These are phyloP conservation scores for Irineochytrium annulatum DNA, from an alignment of 192 early-diverging fungal genomes.

Conservation along the genomic window DNA sequence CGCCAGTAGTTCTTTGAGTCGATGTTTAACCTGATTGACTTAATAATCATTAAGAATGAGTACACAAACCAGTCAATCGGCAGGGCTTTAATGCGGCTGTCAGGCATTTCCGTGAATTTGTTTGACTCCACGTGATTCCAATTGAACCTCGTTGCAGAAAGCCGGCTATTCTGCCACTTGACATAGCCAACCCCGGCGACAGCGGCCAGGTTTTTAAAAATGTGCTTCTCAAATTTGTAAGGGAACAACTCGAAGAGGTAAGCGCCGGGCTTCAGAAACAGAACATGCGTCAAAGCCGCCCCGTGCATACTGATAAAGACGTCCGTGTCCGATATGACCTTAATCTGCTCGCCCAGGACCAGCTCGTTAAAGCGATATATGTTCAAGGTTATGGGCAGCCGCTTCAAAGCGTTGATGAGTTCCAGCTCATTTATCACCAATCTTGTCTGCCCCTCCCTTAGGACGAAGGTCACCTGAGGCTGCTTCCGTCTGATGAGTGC, in stretches of 20 bases:
- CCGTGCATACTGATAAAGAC: conserved; percentile 36
- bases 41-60: background rate
- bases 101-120: conserved; percentile 15
- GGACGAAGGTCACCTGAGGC: conserved; percentile 19
- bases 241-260: conserved; percentile 35
- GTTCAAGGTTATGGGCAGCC: conserved; percentile 13
- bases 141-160: conserved; percentile 15
- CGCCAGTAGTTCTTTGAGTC: conserved; percentile 40
- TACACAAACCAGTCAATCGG: conserved; percentile 29
- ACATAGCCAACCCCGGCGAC: conserved; percentile 24
- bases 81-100: conserved; percentile 12
- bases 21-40: conserved; percentile 25
- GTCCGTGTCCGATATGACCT: conserved; percentile 19
- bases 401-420: conserved; percentile 11
- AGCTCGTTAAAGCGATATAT: conserved; percentile 21
- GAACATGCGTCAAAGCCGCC: conserved; percentile 29
- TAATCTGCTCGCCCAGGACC: conserved; percentile 19
- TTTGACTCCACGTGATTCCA: conserved; percentile 13
- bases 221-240: conserved; percentile 27
- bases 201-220: conserved; percentile 26
- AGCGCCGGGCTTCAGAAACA: conserved; percentile 23
- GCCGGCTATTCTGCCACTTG: conserved; percentile 24
- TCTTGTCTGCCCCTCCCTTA: conserved; percentile 20
- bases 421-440: conserved; percentile 31
- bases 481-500: too few relatives aligned